Evolutionary conservation across 139 green algal genomes (phyloP).

Genomic region (Coccomyxa sp.): DNA sequence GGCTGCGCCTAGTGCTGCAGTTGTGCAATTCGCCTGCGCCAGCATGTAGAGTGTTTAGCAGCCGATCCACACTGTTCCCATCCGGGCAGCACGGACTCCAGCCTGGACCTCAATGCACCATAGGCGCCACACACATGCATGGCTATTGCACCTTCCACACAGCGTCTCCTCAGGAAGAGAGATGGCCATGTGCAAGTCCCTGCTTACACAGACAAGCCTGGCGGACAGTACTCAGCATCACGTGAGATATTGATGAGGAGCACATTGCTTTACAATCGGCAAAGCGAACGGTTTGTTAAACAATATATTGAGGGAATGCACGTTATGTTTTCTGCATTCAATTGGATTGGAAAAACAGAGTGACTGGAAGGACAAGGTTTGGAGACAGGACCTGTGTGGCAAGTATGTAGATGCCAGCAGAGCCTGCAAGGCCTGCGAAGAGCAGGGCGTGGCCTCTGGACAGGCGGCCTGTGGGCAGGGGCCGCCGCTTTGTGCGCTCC

Average conservation of each 20-base stretch:
- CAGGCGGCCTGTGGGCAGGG: slow-evolving; percentile 86
- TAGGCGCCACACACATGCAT: not conserved
- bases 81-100: too few species aligned
- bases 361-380: too few species aligned
- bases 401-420: slow-evolving; percentile 66
- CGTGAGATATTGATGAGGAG: not conserved
- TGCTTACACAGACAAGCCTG: not conserved
- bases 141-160: not conserved
- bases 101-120: too few species aligned
- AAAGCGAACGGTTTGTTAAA: too few species aligned
- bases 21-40: slow-evolving; percentile 77
- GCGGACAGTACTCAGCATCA: not conserved
- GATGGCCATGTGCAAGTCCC: not conserved
- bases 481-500: slow-evolving; percentile 81
- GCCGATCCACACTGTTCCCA: too few species aligned
- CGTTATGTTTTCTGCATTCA: too few species aligned
- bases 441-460: slow-evolving; percentile 56
- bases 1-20: slow-evolving; percentile 76
- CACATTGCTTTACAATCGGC: too few species aligned
- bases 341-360: too few species aligned
- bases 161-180: not conserved
- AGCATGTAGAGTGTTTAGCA: not conserved
- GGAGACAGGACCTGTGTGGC: slow-evolving; percentile 39
- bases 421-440: slow-evolving; percentile 75
- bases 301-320: too few species aligned